Evolutionary conservation across 2,329 filamentous ascomycete genomes (phyloP), one percentile per base, ranked within the genome.

Genomic region (Fonsecaea pugnacius): DNA sequence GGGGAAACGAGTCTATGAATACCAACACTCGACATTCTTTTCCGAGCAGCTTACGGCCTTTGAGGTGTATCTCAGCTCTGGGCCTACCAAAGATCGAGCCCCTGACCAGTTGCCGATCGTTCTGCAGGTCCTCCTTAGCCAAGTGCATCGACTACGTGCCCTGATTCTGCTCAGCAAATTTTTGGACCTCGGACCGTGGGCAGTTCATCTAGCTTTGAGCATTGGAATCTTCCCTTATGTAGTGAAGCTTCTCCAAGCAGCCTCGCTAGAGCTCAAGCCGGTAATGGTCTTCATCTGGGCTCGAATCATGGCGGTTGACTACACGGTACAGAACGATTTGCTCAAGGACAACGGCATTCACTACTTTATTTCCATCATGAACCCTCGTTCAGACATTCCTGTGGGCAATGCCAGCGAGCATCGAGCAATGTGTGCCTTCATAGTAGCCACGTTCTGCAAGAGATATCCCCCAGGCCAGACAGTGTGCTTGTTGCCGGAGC

Each of bases 251-350:
- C 82, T 99, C 18, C 95, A 99, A 76, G 98, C 95, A 4, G 94
- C 96, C 53, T 95, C 95, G 0, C 86, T 92, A 53, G 95, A 99
- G 76, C 80, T 99, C 67, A 98, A 98, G 74, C 94, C 95, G 0
- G 93, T 98, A 65, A 98, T 99, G 95, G 93, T 99, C 4, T 99
- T 98, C 77, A 99, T 99, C 68, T 99, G 95, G 95, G 93, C 95
- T 5, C 87, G 95, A 55, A 92, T 99, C 50, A 86, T 99, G 69
- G 95, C 95, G 7, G 95, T 99, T 5, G 95, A 99, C 73, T 89
- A 95, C 65, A 91, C 91, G 1, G 97, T 95, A 73, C 95, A 99
- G 76, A 88, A 89, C 67, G 95, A 99, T 75, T 82, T 99, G 12
- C 87, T 98, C 71, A 98, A 98, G 78, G 95, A 99, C 74, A 96